Evolutionary conservation across 2,329 filamentous ascomycete species (phyloP), one percentile per base, ranked within the genome.

Genomic region (Talaromyces marneffei): DNA sequence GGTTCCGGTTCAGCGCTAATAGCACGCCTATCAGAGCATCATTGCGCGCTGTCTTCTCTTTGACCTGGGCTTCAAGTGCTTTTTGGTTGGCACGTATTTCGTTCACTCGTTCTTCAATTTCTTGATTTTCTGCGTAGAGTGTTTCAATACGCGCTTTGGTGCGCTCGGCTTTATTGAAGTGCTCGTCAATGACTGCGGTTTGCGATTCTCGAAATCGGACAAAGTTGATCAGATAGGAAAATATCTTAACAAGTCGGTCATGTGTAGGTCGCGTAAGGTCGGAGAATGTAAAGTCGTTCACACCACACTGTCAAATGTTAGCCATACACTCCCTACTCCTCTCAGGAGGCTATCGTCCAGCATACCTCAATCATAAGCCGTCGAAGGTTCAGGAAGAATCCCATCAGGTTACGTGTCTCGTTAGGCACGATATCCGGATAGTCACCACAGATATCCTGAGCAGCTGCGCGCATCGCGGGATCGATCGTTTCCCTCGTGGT

Each of bases 221-320:
- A 76, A 99, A 99, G 78, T 99, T 99, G 80, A 99, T 99, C 65
- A 97, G 85, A 76, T 97, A 97, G 66, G 91, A 96, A 74, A 99
- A 94, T 70, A 97, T 95, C 79, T 94, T 96, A 70, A 93, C 89
- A 14, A 97, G 83, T 48, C 94, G 89, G 62, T 91, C 89, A 72
- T 95, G 90, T 1, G 91, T 96, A 16, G 94, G 94, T 73, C 89
- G 89, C 73, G 95, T 93, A 5, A 99, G 80, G 74, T 99, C 94
- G 63, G 87, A 87, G 77, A 97, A 96, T 37, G 89, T 91, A 70
- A 99, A 96, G 75, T 99, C 94, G 64, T 87, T 88, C 68, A 99
- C 90, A 52, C 92, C 92, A 73, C 94, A 97, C 80, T 93, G 56
- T 37, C 33, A n/a, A 42, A 60, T 31, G 52, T 50, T 31, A 48